Evolutionary conservation across 148 eudicot genomes (phyloP), one percentile per base, ranked within the genome.

Genomic region (Silene latifolia): DNA sequence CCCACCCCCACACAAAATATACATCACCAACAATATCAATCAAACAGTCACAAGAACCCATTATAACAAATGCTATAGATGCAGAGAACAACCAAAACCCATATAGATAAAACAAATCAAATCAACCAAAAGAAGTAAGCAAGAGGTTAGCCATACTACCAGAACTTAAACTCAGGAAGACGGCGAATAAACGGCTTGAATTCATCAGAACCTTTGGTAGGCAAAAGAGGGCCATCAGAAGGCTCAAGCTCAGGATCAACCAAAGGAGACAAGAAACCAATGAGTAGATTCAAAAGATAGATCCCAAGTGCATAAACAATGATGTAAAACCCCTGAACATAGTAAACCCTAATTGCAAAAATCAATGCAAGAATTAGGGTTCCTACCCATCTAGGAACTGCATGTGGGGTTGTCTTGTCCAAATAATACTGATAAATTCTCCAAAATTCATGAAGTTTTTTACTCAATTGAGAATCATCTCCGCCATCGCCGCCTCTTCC

Each of bases 151-250:
- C 0, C 12, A 23, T 67, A 48, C 79, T 82, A 91, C 97, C 97
- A 91, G 85, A 91, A 91, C 80, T 89, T 89, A 80, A 91, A 91
- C 83, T 89, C 97, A 0, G 97, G 97, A 13, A 91, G 91, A 35
- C 97, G 86, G 29, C 93, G 97, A 82, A 91, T 88, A 69, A 91
- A 91, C 71, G 97, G 97, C 83, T 91, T 91, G 80, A 89, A 91
- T 67, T 91, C 97, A 84, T 91, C 97, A 17, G 97, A 91, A 23
- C 90, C 97, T 77, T 89, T 91, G 21, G 97, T 91, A 8, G 97
- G 97, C 72, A 89, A 83, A 80, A 83, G 12, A 4, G 93, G 83
- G 6, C 93, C 93, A 81, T 86, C 91, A 47, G 90, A 83, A 61
- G 77, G 72, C 66, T 91, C 97, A 64, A 75, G 47, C 85, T 91